These are phyloP conservation scores for Fimicolochytrium jonesii DNA, from an alignment of 192 early-diverging fungal species.

Conservation along the genomic window DNA sequence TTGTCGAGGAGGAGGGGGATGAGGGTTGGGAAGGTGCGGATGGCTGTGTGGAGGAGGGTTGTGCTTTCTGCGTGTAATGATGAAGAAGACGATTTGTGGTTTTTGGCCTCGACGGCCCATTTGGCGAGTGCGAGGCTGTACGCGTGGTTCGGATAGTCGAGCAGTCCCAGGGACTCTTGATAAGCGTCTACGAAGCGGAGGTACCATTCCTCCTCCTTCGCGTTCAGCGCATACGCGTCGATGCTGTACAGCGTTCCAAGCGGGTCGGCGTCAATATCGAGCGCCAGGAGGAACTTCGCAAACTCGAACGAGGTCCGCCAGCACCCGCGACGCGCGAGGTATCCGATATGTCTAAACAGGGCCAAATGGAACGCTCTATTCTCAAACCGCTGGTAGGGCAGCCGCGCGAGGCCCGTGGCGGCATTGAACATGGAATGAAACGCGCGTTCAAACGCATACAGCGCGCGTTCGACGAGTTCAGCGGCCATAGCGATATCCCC, in stretches of 20 bases:
- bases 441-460: slow-evolving; percentile 80
- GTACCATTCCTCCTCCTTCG: slow-evolving; percentile 54
- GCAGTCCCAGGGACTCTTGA: slow-evolving; percentile 24
- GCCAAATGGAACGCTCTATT: slow-evolving; percentile 67
- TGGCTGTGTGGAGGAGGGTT: slow-evolving; percentile 61
- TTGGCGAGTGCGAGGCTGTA: slow-evolving; percentile 73
- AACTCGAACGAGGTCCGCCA: slow-evolving; percentile 93
- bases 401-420: slow-evolving; percentile 53
- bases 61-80: slow-evolving; percentile 44
- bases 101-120: slow-evolving; percentile 64
- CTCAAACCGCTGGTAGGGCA: slow-evolving; percentile 70
- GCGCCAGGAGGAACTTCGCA: slow-evolving; percentile 66
- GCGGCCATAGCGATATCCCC: slow-evolving; percentile 76
- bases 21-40: slow-evolving; percentile 66
- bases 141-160: slow-evolving; percentile 62
- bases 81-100: neutral
- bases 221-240: slow-evolving; percentile 83
- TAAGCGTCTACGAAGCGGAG: slow-evolving; percentile 41
- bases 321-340: slow-evolving; percentile 80
- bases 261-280: slow-evolving; percentile 72
- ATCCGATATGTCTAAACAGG: slow-evolving; percentile 79
- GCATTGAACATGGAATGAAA: slow-evolving; percentile 78
- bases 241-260: slow-evolving; percentile 69
- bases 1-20: slow-evolving; percentile 63
- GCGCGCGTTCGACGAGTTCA: slow-evolving; percentile 81